Evolutionary conservation across 2,329 filamentous ascomycete genomes (phyloP), one percentile per base, ranked within the genome.

Genomic region (Balansia obtecta): DNA sequence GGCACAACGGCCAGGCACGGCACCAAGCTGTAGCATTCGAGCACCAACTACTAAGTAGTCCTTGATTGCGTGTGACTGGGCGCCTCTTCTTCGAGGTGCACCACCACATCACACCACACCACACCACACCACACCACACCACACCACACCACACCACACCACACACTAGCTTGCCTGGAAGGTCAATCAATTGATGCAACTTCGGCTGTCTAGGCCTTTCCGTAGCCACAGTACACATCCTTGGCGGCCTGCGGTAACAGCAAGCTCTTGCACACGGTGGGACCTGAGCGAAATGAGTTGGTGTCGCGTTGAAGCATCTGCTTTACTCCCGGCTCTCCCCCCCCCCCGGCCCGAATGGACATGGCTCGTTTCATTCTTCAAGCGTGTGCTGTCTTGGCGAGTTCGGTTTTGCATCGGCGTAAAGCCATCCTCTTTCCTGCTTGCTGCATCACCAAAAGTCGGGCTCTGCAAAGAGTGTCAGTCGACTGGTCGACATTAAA

Each of bases 351-450:
- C n/a, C n/a, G n/a, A n/a, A n/a, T n/a, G n/a, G n/a, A n/a, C n/a
- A n/a, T n/a, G n/a, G n/a, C n/a, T n/a, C n/a, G n/a, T 22, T 37
- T 34, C 38, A 16, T 20, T 37, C 39, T 18, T 33, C 16, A 18
- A 41, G 30, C 49, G 7, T 22, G 20, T 47, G 33, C 20, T 44
- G 1, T 34, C 37, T 45, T 45, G 49, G 49, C 45, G 48, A 47
- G 30, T 51, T 51, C 49, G 49, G 49, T 42, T 20, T 42, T 45
- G n/a, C 41, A 39, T 51, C 49, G 39, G 49, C 34, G 39, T 47
- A 43, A 10, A 43, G 34, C 39, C 49, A 18, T 37, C 34, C 13
- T 42, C 13, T 46, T 42, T 37, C 13, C 27, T 22, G 13, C 22
- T 44, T 30, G 22, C 27, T 38, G 45, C 15, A 18, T 44, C 37